Base-by-base conservation (phyloP, 805 yeast species). In the Myxozyma neotropica region DNA sequence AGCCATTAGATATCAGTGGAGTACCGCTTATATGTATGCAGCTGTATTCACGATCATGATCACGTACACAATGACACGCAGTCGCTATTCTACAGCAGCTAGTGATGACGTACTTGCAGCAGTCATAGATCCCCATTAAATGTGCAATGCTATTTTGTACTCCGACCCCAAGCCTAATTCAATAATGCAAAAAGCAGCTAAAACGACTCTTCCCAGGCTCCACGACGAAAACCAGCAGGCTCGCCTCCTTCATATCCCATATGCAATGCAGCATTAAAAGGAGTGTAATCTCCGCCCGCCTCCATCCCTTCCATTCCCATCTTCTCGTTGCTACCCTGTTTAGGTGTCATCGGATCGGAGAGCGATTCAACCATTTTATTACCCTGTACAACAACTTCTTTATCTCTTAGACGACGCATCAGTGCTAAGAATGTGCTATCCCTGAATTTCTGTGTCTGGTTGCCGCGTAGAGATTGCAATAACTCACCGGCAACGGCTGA, bases 321-420 rank as follows among this genome's bases (percentile, higher is more conserved):
- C n/a, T 44, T 53, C 19, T 35, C 43, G 26, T 33, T 38, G 15
- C 24, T 26, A 49, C 29, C 31, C 38, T 48, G 44, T 35, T 21
- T 24, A 17, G 26, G 33, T 7, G 15, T 39, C 7, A 7, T 29
- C 3, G 58, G 42, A 29, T 54, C 46, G 15, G 31, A 38, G 3
- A 58, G 55, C 3, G 63, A 48, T 24, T 64, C 65, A 19, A 67
- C 70, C 61, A 67, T 59, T 29, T 65, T 53, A 40, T 58, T 50
- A 39, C 68, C 66, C 31, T 65, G 55, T 10, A 67, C 70, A 29
- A 65, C 65, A 5, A 63, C 60, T 35, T 67, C 68, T 35, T 55
- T 53, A 38, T 67, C 69, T 5, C 68, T 49, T 29, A 67, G 58
- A 31, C 66, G 60, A 7, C 66, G 63, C 70, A 67, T 67, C 26